Percentiles rank a stretch among this genome's conserved stretches.
phyloP scores from a whole-genome alignment of 2,329 filamentous ascomycete species.

The Colletotrichum limetticola region DNA sequence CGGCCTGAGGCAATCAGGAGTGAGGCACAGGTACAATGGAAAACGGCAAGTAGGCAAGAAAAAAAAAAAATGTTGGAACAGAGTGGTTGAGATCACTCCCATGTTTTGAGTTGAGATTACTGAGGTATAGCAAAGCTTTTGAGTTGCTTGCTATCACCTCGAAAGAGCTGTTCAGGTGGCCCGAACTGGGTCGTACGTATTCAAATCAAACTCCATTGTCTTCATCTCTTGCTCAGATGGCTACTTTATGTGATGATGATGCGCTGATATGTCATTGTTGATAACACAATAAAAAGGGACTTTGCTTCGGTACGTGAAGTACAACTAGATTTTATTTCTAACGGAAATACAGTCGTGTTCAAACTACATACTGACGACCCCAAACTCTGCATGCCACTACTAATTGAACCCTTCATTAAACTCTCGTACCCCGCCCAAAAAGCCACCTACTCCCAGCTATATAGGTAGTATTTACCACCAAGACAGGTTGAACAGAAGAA shows the following conservation, averaged over 20 bases:
- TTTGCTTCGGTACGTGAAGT: not conserved
- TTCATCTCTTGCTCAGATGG: not conserved
- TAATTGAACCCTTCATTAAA: not conserved
- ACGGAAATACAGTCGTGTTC: not conserved
- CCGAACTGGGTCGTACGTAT: constrained; percentile 12
- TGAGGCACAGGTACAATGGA: constrained; percentile 29
- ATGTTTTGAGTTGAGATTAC: constrained; percentile 9
- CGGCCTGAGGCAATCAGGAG: constrained; percentile 16
- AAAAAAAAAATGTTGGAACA: constrained; percentile 11
- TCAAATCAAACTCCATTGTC: constrained; percentile 5
- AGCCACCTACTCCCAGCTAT: not conserved
- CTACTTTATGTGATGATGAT: not conserved
- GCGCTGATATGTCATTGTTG: not conserved
- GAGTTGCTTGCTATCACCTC: not conserved
- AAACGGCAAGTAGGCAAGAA: constrained; percentile 34
- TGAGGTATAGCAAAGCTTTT: constrained; percentile 1
- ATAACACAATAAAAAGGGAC: not conserved
- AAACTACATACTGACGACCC: not conserved
- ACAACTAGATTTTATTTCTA: not conserved
- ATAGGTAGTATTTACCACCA: not conserved
- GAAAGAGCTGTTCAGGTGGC: constrained; percentile 16
- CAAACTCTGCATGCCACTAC: not conserved
- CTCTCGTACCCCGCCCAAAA: not conserved
- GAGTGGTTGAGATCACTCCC: not conserved
- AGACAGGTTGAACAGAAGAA: not conserved